These are phyloP conservation scores for Dissoconium aciculare DNA, from an alignment of 2,329 filamentous ascomycete species.

Conservation along the genomic window DNA sequence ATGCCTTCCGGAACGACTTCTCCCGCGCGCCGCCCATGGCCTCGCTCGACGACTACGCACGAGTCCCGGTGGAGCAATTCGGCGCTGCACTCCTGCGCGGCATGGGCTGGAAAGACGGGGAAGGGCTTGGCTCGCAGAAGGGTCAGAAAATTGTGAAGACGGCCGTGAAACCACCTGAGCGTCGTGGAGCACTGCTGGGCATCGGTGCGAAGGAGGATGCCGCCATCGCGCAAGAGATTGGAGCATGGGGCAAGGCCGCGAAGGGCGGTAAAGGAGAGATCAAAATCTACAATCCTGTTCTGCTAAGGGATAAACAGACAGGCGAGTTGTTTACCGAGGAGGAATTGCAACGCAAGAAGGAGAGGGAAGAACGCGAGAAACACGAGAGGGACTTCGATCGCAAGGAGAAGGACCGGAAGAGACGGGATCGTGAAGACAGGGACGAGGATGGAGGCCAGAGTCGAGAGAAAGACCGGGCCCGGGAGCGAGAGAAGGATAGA, in stretches of 20 bases:
- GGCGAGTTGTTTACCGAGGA: slow-evolving; percentile 49
- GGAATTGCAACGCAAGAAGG: slow-evolving; percentile 35
- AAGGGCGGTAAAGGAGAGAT: slow-evolving; percentile 39
- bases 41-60: slow-evolving; percentile 69
- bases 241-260: slow-evolving; percentile 58
- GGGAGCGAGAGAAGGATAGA: slow-evolving; percentile 11
- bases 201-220: slow-evolving; percentile 72
- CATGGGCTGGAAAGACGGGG: slow-evolving; percentile 81
- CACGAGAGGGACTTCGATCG: slow-evolving; percentile 28
- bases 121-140: slow-evolving; percentile 41
- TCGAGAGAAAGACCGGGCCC: slow-evolving; percentile 7
- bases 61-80: slow-evolving; percentile 86
- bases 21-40: slow-evolving; percentile 57
- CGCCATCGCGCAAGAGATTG: slow-evolving; percentile 52
- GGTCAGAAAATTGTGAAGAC: slow-evolving; percentile 32
- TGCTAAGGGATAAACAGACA: slow-evolving; percentile 46
- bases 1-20: slow-evolving; percentile 41
- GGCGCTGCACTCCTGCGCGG: slow-evolving; percentile 77
- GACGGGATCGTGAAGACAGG: slow-evolving; percentile 12
- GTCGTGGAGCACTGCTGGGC: slow-evolving; percentile 67
- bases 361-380: slow-evolving; percentile 35
- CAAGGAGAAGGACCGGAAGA: slow-evolving; percentile 26
- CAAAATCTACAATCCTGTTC: slow-evolving; percentile 46
- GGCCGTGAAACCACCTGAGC: slow-evolving; percentile 45
- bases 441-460: slow-evolving; percentile 5